Base-by-base conservation (phyloP, 495 filamentous ascomycete genomes). In the Melanomma pulvis-pyrius region DNA sequence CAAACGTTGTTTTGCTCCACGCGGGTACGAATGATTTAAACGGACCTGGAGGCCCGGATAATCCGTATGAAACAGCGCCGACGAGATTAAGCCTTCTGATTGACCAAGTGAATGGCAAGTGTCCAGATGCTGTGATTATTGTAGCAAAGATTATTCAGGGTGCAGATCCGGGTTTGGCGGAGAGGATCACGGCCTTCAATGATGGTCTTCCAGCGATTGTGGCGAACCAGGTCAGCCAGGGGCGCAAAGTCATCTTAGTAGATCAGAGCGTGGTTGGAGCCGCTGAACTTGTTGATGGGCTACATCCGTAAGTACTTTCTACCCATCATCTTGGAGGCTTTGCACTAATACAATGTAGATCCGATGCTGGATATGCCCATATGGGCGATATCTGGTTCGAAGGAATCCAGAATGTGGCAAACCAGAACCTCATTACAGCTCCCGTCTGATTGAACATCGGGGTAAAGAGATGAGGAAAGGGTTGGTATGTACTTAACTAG, bases 351-450 rank as follows among this genome's bases (percentile, higher is more conserved):
- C 13, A 22, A 19, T 54, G 34, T 12, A 68, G 65, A 39, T 57
- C 58, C 7, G 48, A 55, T 26, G 41, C 9, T 7, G 65, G 65
- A 11, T 68, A 68, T 46, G 53, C 34, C 13, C 58, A 68, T 28
- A 68, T 68, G 65, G 65, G 58, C 7, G 51, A 59, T 62, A 30
- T 68, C 11, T 68, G 59, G 65, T 68, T 62, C 39, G 53, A 55
- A 0, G 46, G n/a, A n/a, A 36, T 68, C 11, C 44, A 57, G 41
- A 41, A 3, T 15, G 59, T 36, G 15, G 51, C 59, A 0, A 36
- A 46, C n/a, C n/a, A 44, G 21, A 41, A 28, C n/a, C 52, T 54
- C 15, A 39, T 68, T 39, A 56, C 34, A 15, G n/a, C 63, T 8
- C 56, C 57, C 0, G 24, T 61, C 46, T 52, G 24, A 28, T 22